phyloP scores from a whole-genome alignment of 495 filamentous ascomycete species.

The Astrothelium macrocarpum region DNA sequence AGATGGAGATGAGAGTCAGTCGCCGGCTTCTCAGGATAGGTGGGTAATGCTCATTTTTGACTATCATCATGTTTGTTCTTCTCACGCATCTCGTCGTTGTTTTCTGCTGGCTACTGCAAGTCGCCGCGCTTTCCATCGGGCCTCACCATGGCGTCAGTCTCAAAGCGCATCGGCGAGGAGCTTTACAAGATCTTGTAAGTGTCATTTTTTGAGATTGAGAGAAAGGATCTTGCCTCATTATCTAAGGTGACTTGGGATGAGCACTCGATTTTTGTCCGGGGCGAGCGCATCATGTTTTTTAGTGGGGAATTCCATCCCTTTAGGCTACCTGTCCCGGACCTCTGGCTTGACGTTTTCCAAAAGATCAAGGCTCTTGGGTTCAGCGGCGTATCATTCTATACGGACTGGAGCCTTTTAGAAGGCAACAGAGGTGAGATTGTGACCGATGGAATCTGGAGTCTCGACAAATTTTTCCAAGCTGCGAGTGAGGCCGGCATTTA shows the following conservation, averaged over 20 bases:
- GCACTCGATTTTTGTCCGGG: conserved; percentile 16
- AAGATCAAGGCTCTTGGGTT: conserved; percentile 23
- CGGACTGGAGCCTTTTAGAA: conserved; percentile 13
- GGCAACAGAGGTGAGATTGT: neutral
- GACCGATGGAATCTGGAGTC: conserved; percentile 2
- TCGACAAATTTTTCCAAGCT: conserved; percentile 9
- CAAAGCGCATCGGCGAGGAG: neutral
- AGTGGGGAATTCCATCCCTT: conserved; percentile 22
- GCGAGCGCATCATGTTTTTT: conserved; percentile 16
- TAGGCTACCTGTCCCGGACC: conserved; percentile 19
- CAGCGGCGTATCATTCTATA: conserved; percentile 20
- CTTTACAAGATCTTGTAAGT: neutral
- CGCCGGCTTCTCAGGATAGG: neutral
- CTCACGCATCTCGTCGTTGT: neutral
- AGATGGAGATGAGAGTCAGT: neutral
- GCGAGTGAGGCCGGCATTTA: conserved; percentile 30
- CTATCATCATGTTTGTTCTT: neutral
- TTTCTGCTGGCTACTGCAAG: neutral
- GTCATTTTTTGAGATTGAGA: neutral
- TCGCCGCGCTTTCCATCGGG: neutral
- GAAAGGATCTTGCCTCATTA: neutral
- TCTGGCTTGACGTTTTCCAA: conserved; percentile 19
- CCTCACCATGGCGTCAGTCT: neutral
- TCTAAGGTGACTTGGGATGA: conserved; percentile 14
- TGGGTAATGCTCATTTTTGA: neutral